Conservation (phyloP, 805 yeast species). For the Starmerella bombi region DNA sequence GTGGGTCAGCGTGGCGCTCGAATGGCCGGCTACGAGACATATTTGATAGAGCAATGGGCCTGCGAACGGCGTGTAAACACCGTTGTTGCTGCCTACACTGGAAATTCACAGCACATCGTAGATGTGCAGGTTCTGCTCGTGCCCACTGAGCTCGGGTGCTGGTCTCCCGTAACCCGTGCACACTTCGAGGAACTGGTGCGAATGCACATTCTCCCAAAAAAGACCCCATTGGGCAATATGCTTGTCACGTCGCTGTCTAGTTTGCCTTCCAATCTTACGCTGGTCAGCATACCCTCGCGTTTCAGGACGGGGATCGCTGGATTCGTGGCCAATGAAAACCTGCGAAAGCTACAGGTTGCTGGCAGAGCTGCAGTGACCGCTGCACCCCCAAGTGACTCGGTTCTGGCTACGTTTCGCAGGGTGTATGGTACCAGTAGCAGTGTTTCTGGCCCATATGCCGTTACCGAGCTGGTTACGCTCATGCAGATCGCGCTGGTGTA, state of each 20-base stretch:
- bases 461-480: conserved; percentile 56
- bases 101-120: conserved; percentile 54
- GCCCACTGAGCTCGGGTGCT: conserved; percentile 35
- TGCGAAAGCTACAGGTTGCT: conserved; percentile 66
- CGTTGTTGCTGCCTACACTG: conserved; percentile 72
- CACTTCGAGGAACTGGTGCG: conserved; percentile 53
- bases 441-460: conserved; percentile 52
- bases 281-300: conserved; percentile 49
- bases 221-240: conserved; percentile 44
- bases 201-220: conserved; percentile 59
- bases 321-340: conserved; percentile 62
- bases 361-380: conserved; percentile 69
- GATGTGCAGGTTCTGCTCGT: conserved; percentile 45
- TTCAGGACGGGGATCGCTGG: conserved; percentile 34
- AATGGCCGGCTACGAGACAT: conserved; percentile 69
- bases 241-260: conserved; percentile 75
- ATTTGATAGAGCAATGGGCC: conserved; percentile 92
- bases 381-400: conserved; percentile 55
- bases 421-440: conserved; percentile 42
- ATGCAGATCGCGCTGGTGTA: conserved; percentile 68
- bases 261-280: conserved; percentile 58
- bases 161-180: conserved; percentile 41
- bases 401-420: conserved; percentile 68
- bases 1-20: conserved; percentile 33
- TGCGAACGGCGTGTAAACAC: conserved; percentile 53